Conservation (phyloP, 2,329 filamentous ascomycete species). For the Ceratocystis papillata region DNA sequence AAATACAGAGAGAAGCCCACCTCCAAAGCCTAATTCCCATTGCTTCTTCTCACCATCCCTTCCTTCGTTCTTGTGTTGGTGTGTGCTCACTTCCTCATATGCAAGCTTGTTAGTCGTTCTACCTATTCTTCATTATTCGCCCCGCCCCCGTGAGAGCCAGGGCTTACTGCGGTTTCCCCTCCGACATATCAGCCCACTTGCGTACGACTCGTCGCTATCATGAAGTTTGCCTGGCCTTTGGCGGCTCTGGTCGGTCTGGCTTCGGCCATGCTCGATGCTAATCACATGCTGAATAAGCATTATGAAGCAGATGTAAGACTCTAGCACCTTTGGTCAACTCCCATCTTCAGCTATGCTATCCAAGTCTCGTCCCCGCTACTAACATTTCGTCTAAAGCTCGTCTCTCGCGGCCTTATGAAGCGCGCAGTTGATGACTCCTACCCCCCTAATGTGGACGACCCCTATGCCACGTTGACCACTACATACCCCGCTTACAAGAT, state of each 20-base stretch:
- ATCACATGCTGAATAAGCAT: not conserved
- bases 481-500: slow-evolving; percentile 35
- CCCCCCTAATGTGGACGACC: not conserved
- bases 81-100: no score
- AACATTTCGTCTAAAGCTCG: not conserved
- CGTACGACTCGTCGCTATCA: not conserved
- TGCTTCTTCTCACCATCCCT: not conserved
- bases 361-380: not conserved
- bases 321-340: no score
- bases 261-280: slow-evolving; percentile 10
- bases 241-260: slow-evolving; percentile 2
- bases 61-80: not conserved
- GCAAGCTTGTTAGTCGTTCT: no score
- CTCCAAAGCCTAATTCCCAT: not conserved
- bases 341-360: not conserved
- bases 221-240: slow-evolving; percentile 11
- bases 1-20: not conserved
- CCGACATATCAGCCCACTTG: not conserved
- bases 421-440: not conserved
- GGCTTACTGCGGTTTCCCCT: not conserved
- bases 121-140: not conserved
- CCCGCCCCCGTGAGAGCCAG: not conserved
- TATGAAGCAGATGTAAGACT: slow-evolving; percentile 1
- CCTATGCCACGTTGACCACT: not conserved
- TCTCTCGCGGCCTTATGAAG: not conserved